Evolutionary conservation across 805 yeast genomes (phyloP).

Genomic region (Myxozyma nipponensis): DNA sequence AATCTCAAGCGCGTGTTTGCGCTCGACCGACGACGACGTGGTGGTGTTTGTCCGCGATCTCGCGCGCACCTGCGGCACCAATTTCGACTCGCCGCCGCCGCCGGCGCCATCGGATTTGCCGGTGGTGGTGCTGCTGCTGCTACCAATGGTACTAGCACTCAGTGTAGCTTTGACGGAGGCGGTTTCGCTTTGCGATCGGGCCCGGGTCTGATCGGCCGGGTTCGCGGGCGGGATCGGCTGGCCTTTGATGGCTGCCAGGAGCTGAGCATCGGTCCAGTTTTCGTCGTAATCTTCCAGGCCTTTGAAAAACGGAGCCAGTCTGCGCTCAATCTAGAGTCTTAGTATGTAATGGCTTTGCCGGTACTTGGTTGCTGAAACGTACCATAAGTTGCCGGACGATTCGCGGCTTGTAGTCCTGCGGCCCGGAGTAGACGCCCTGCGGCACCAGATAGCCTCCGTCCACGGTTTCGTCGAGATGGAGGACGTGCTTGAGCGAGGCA

Average conservation of each 20-base stretch:
- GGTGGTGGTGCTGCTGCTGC: not conserved
- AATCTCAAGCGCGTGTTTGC: conserved; percentile 38
- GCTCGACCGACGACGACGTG: conserved; percentile 8
- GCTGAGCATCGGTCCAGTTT: conserved; percentile 66
- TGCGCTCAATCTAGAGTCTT: conserved; percentile 47
- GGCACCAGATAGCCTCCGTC: conserved; percentile 96
- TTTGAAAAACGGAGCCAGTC: conserved; percentile 82
- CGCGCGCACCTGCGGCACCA: not conserved
- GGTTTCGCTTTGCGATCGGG: not conserved
- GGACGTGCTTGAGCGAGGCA: conserved; percentile 20
- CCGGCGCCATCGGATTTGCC: too few relatives aligned
- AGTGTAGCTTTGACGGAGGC: not conserved
- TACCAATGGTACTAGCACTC: not conserved
- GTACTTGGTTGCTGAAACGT: conserved; percentile 7
- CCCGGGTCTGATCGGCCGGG: conserved; percentile 2
- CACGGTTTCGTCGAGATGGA: conserved; percentile 42
- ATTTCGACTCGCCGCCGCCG: too few relatives aligned
- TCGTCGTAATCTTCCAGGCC: conserved; percentile 79
- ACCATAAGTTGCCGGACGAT: conserved; percentile 66
- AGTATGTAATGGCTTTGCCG: too few relatives aligned
- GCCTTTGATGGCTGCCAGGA: conserved; percentile 44
- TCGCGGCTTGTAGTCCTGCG: conserved; percentile 69
- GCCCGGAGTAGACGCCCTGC: conserved; percentile 74
- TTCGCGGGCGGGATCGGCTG: conserved; percentile 29
- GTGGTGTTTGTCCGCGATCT: conserved; percentile 20